Evolutionary conservation across 2,329 filamentous ascomycete species (phyloP), one percentile per base, ranked within the genome.

Genomic region (Phoma herbarum): DNA sequence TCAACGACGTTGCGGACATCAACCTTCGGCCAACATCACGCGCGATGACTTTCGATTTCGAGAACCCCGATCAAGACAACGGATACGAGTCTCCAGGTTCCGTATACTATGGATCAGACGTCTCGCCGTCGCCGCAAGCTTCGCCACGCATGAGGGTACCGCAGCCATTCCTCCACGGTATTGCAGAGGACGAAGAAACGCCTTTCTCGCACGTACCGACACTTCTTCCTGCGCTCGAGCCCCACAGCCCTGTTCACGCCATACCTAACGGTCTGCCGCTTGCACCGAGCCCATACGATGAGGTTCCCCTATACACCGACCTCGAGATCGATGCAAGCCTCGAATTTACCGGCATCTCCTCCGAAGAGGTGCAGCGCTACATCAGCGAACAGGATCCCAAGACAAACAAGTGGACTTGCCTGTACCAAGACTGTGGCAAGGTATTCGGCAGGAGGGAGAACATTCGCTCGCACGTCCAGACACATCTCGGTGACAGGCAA

Each of bases 391-490:
- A 82, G 60, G 74, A 80, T 43, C 69, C 75, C 5, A 66, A 67
- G 16, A 79, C 75, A 51, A 76, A 78, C 62, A 78, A 81, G 35
- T 83, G 80, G 77, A 80, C 76, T 11, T 84, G 82, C 68, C 72
- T 83, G 16, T 83, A 77, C 68, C 82, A 92, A 9, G 88, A 88
- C 26, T 99, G 95, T 78, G 86, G 88, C 67, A 96, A 97, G 78
- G 87, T 88, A 52, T 98, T 99, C 74, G 94, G 93, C n/a, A 88
- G 95, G 68, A 96, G 97, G 77, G 95, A 99, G 78, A 98, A 99
- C 79, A 97, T 98, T 82, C 96, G 97, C 76, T 96, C 93, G 0
- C 95, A 99, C 76, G 92, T 99, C 14, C 95, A 99, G 79, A 99
- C 95, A 3, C 95, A 99, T 78, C 88, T 99, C 64, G 95, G 96